phyloP scores from a whole-genome alignment of 1,139 yeast genomes.

The Debaryomyces fabryi region DNA sequence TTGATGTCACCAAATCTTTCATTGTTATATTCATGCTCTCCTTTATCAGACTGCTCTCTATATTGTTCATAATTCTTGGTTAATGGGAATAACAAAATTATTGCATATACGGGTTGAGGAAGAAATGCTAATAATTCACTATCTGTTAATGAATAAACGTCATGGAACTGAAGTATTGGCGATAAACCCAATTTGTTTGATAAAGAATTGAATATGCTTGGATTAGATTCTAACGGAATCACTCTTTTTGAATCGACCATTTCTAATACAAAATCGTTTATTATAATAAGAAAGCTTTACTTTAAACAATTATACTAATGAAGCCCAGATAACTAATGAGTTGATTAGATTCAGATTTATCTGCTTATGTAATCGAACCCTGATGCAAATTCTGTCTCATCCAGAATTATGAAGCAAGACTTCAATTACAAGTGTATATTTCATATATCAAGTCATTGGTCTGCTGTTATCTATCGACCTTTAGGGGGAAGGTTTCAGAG shows the following conservation, averaged over 20 bases:
- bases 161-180: conserved; percentile 65
- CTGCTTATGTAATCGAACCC: neutral
- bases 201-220: conserved; percentile 76
- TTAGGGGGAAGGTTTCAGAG: too few species aligned
- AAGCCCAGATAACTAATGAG: neutral
- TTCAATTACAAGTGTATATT: neutral
- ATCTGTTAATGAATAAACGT: conserved; percentile 82
- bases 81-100: conserved; percentile 80
- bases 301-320: neutral
- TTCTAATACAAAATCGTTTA: neutral
- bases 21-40: conserved; percentile 19
- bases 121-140: conserved; percentile 74
- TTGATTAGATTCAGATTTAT: neutral
- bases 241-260: conserved; percentile 36
- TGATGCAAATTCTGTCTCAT: neutral
- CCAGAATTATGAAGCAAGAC: neutral
- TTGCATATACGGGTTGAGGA: conserved; percentile 79
- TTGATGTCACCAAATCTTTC: conserved; percentile 27
- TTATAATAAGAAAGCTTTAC: neutral
- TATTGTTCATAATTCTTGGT: conserved; percentile 61
- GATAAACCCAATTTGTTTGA: conserved; percentile 70
- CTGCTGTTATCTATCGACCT: too few species aligned
- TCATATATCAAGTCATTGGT: too few species aligned
- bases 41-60: conserved; percentile 37
- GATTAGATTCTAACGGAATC: conserved; percentile 90